These are phyloP conservation scores for Ampelomyces quisqualis DNA, from an alignment of 2,329 filamentous ascomycete genomes.

Conservation along the genomic window DNA sequence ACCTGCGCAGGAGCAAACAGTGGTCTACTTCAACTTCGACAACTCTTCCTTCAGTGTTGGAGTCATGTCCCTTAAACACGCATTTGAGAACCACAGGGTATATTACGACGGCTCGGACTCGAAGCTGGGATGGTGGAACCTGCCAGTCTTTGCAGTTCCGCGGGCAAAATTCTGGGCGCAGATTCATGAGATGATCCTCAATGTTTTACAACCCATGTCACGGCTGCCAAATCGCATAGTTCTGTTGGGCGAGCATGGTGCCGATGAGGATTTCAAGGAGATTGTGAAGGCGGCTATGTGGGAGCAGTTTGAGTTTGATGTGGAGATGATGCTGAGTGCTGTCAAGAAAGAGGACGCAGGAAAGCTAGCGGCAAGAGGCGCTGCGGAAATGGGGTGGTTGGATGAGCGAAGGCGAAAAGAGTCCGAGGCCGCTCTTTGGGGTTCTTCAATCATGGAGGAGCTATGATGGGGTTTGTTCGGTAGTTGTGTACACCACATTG, in stretches of 20 bases:
- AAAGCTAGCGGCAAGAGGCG: slow-evolving; percentile 26
- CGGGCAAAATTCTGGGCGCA: slow-evolving; percentile 27
- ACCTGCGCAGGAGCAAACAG: slow-evolving; percentile 15
- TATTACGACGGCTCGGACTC: slow-evolving; percentile 11
- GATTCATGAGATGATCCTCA: slow-evolving; percentile 23
- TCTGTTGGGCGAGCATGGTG: slow-evolving; percentile 24
- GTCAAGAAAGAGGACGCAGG: slow-evolving; percentile 8
- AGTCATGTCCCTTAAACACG: slow-evolving; percentile 15
- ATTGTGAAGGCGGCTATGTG: slow-evolving; percentile 23
- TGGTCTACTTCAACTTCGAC: slow-evolving; percentile 31
- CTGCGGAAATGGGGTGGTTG: slow-evolving; percentile 23
- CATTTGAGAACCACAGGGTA: slow-evolving; percentile 6
- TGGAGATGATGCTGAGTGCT: slow-evolving; percentile 15
- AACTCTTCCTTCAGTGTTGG: slow-evolving; percentile 27
- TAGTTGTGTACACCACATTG: background rate
- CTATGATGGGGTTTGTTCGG: too few relatives aligned
- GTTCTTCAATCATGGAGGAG: background rate
- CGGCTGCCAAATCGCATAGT: slow-evolving; percentile 24
- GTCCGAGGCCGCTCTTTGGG: background rate
- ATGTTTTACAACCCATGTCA: slow-evolving; percentile 11
- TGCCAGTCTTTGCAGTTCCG: slow-evolving; percentile 24
- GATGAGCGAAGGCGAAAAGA: slow-evolving; percentile 2
- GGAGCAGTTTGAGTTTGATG: slow-evolving; percentile 23
- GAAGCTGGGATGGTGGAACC: slow-evolving; percentile 29
- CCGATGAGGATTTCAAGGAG: slow-evolving; percentile 22